Evolutionary conservation across 164 flowering plant species (phyloP).

Genomic region (Aristolochia californica): DNA sequence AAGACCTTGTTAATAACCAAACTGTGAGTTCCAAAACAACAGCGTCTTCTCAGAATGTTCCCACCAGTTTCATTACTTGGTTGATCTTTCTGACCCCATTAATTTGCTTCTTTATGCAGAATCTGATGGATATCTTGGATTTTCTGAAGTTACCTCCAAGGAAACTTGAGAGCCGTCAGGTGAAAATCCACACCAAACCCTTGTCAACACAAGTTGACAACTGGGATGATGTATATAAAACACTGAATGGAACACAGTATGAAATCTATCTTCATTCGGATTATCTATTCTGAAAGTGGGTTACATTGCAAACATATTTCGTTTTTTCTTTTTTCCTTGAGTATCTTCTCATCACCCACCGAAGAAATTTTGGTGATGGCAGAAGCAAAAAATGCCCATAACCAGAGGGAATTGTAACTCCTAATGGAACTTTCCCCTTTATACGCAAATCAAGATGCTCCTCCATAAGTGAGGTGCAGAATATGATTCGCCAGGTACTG

Average conservation of each 20-base stretch:
- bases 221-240: constrained; percentile 57
- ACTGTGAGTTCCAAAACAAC: constrained; percentile 20
- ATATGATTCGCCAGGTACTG: too few species aligned
- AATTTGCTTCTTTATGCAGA: constrained; percentile 31
- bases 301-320: background rate
- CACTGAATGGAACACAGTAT: constrained; percentile 57
- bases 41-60: background rate
- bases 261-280: constrained; percentile 34
- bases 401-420: too few species aligned
- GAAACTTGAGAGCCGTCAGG: constrained; percentile 63
- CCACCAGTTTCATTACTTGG: background rate
- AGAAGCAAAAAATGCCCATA: too few species aligned
- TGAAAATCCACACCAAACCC: constrained; percentile 82
- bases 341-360: background rate
- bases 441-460: too few species aligned
- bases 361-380: too few species aligned
- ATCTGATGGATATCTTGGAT: constrained; percentile 50
- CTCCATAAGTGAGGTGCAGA: too few species aligned
- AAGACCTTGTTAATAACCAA: constrained; percentile 42
- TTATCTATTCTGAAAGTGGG: background rate
- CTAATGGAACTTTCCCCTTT: too few species aligned
- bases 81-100: background rate
- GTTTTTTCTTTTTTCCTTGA: background rate
- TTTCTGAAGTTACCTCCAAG: constrained; percentile 56
- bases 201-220: constrained; percentile 56